phyloP scores from a whole-genome alignment of 2,329 filamentous ascomycete species.

The Colletotrichum somersetense region DNA sequence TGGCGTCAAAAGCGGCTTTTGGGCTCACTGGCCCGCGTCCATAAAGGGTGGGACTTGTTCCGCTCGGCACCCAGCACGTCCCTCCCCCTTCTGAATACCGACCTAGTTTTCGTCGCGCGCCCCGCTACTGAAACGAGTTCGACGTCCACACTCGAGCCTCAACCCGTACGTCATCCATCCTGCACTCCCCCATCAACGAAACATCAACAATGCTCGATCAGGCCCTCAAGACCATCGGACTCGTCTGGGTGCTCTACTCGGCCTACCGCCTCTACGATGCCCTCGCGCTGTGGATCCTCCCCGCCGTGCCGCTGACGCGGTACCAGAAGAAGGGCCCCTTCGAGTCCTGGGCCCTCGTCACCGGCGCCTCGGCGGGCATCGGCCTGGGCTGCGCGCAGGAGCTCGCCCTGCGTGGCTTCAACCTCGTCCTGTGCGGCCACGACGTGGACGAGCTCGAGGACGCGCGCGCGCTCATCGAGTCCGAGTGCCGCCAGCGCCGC shows the following conservation, averaged over 20 bases:
- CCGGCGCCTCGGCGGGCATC: slow-evolving; percentile 52
- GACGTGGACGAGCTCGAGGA: slow-evolving; percentile 47
- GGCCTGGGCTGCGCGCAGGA: slow-evolving; percentile 51
- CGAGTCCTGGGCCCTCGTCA: slow-evolving; percentile 50
- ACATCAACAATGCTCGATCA: slow-evolving; percentile 9
- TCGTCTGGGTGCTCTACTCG: slow-evolving; percentile 38
- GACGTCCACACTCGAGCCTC: slow-evolving; percentile 1
- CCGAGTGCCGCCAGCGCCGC: slow-evolving; percentile 45
- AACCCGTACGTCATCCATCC: not conserved
- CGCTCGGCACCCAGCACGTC: not conserved
- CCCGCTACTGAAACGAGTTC: not conserved
- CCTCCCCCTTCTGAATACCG: not conserved
- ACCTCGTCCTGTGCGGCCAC: slow-evolving; percentile 51
- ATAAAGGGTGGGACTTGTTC: not conserved
- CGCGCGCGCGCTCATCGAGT: slow-evolving; percentile 40
- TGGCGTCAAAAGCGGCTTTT: not conserved
- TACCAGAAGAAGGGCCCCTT: slow-evolving; percentile 45
- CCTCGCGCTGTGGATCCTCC: slow-evolving; percentile 44
- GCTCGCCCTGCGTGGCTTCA: slow-evolving; percentile 51
- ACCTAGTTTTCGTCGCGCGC: not conserved
- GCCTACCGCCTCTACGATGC: slow-evolving; percentile 39
- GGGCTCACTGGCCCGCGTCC: not conserved
- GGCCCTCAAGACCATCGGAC: slow-evolving; percentile 42
- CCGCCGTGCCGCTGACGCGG: slow-evolving; percentile 43
- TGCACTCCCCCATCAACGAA: not conserved